phyloP scores from a whole-genome alignment of 2,329 filamentous ascomycete species.

The Cladophialophora chaetospira region DNA sequence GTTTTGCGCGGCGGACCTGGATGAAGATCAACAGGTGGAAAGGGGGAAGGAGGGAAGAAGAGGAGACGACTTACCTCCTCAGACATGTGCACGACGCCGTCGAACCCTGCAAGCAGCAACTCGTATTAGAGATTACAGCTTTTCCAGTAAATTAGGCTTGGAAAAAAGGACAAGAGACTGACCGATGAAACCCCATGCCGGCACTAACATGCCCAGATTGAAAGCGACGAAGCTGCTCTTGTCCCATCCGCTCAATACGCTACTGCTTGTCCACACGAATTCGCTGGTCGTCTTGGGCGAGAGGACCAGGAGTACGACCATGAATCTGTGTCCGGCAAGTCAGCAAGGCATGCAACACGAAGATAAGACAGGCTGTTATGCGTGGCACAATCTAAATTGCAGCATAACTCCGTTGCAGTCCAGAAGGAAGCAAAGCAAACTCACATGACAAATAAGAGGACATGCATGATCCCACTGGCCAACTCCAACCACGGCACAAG shows the following conservation, averaged over 20 bases:
- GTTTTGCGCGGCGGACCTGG: constrained; percentile 48
- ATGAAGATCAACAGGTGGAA: no score
- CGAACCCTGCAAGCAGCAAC: constrained; percentile 42
- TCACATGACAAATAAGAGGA: constrained; percentile 42
- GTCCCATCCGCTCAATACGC: constrained; percentile 39
- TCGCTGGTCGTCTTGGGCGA: constrained; percentile 38
- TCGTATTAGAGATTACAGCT: background rate
- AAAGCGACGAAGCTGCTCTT: constrained; percentile 39
- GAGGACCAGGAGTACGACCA: constrained; percentile 39
- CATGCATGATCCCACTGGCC: constrained; percentile 39
- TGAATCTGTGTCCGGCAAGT: no score
- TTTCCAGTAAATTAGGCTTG: background rate
- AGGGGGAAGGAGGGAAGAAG: no score
- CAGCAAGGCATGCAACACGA: no score
- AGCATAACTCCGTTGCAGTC: no score
- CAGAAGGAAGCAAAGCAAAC: no score
- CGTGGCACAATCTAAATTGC: no score
- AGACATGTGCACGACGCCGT: constrained; percentile 51
- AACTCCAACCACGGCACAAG: constrained; percentile 46
- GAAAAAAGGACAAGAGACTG: background rate
- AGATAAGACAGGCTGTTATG: no score
- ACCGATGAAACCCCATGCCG: constrained; percentile 39
- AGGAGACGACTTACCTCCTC: no score
- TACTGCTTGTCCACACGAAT: constrained; percentile 38
- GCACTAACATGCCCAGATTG: constrained; percentile 43